Conservation (phyloP, 768 basidiomycete species). For the Jaapia argillacea region DNA sequence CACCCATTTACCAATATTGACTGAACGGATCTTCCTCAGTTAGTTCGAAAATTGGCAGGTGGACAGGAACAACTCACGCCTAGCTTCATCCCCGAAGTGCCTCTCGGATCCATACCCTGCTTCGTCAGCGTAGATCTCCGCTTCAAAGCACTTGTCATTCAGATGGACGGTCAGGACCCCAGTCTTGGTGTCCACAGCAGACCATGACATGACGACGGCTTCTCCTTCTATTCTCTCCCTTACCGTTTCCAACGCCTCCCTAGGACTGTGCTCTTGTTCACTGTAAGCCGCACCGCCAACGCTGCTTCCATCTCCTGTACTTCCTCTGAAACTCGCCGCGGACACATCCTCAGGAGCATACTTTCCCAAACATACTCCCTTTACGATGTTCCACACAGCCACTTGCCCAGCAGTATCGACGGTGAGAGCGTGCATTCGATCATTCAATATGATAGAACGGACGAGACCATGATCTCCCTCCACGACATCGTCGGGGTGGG, state of each 20-base stretch:
- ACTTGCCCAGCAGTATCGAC: slow-evolving; percentile 85
- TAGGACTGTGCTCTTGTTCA: slow-evolving; percentile 50
- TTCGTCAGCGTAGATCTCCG: slow-evolving; percentile 93
- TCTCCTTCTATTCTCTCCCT: slow-evolving; percentile 93
- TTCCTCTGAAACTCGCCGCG: slow-evolving; percentile 39
- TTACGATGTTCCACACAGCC: slow-evolving; percentile 87
- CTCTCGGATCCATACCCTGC: slow-evolving; percentile 57
- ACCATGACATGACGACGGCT: slow-evolving; percentile 78
- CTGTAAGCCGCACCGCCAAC: slow-evolving; percentile 23
- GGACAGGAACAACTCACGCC: slow-evolving; percentile 48
- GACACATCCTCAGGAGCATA: slow-evolving; percentile 60
- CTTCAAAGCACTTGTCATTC: slow-evolving; percentile 84
- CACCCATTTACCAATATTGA: slow-evolving; percentile 90
- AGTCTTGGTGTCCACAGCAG: slow-evolving; percentile 79
- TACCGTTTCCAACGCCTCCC: slow-evolving; percentile 82
- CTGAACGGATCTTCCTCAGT: slow-evolving; percentile 39
- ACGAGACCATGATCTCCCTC: slow-evolving; percentile 75
- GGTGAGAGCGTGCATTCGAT: slow-evolving; percentile 82
- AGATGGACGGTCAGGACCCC: slow-evolving; percentile 85
- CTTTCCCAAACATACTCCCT: slow-evolving; percentile 63
- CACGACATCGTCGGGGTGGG: slow-evolving; percentile 60
- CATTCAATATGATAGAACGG: slow-evolving; percentile 73
- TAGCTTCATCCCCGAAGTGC: slow-evolving; percentile 65
- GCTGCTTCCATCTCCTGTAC: slow-evolving; percentile 25
- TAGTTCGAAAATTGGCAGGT: no score